Evolutionary conservation across 179 eudicot genomes (phyloP), one percentile per base, ranked within the genome.

Genomic region (Heliamphora pulchella): DNA sequence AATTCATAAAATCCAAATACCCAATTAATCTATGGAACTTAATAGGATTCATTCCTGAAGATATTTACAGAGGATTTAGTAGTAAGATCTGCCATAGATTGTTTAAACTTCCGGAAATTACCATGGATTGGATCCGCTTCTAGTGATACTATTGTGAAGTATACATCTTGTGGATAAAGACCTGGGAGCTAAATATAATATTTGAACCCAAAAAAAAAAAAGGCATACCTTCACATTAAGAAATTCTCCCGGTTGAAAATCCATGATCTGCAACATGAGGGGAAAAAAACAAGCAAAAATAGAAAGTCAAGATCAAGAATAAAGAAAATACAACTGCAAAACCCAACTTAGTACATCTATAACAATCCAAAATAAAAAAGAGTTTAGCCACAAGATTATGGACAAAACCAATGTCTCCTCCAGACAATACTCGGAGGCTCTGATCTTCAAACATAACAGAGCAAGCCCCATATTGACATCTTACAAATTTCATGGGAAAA

Each of bases 241-340:
- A 86, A 87, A 96, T 86, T 96, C 99, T 71, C 99, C 99, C 22
- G 98, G 99, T 86, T 96, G 96, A 69, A 96, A 96, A 86, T 96
- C 99, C 99, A 96, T 96, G 81, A 96, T 90, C 99, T 94, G 94
- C 85, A 82, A 41, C 71, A 81, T 31, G 9, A 48, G 3, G 70
- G n/a, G 71, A 14, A 41, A 43, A 76, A 81, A 68, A 8, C 7
- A 73, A 67, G 39, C 18, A 14, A 80, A 73, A 63, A 11, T 63
- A 31, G 77, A 75, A 73, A 58, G 63, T 51, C 44, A 67, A 41
- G 8, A 15, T 46, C 75, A 69, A 73, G 78, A 39, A 62, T 14
- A 20, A 14, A 77, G 62, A 81, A 20, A 17, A 15, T 43, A n/a
- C 39, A 71, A 61, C 46, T 61, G 20, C 5, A 41, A 43, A 63